phyloP scores from a whole-genome alignment of 169 alveolate species.

The Cryptosporidium ryanae region DNA sequence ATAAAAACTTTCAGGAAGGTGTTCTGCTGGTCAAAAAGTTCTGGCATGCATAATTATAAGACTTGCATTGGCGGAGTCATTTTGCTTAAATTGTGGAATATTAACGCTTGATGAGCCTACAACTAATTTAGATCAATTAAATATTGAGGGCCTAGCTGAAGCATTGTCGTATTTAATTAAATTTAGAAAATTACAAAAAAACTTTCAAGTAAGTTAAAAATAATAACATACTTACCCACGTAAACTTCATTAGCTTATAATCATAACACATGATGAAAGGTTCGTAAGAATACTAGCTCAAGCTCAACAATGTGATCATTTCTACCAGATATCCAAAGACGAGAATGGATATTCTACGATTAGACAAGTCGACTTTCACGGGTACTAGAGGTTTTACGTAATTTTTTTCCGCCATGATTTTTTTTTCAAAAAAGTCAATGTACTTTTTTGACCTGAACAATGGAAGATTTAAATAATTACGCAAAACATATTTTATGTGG shows the following conservation, averaged over 20 bases:
- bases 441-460: not conserved
- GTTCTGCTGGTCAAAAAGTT: conserved; percentile 98
- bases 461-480: conserved; percentile 29
- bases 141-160: conserved; percentile 91
- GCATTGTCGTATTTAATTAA: conserved; percentile 80
- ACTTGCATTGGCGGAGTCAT: conserved; percentile 98
- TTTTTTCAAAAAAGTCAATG: not conserved
- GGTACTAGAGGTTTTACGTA: conserved; percentile 3
- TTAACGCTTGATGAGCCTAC: conserved; percentile 99
- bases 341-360: conserved; percentile 66
- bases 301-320: conserved; percentile 65
- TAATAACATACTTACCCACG: not conserved
- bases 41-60: conserved; percentile 96
- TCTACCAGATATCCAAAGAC: conserved; percentile 53
- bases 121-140: conserved; percentile 95
- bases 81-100: conserved; percentile 96
- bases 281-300: conserved; percentile 90
- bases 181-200: conserved; percentile 83
- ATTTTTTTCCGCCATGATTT: not conserved
- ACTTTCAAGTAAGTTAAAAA: conserved; percentile 65
- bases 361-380: conserved; percentile 62
- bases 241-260: conserved; percentile 87
- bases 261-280: conserved; percentile 98
- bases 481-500: conserved; percentile 78
- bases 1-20: conserved; percentile 87